Base-by-base conservation (phyloP, 164 flowering plant genomes). In the Magnolia kwangsiensis region DNA sequence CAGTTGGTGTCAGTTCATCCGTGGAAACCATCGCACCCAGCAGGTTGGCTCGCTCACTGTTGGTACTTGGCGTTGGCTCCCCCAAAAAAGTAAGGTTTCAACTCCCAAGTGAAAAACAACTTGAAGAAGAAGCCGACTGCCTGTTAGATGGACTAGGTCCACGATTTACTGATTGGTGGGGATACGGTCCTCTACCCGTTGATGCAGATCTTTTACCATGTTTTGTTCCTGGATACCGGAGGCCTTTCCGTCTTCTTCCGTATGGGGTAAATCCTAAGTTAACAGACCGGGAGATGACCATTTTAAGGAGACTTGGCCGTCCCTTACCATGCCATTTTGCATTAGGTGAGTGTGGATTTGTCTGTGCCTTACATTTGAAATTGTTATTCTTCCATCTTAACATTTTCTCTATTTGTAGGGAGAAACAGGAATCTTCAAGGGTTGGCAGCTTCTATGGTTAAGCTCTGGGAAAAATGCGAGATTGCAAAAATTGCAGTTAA, bases 171-270 rank as follows among this genome's bases (percentile, higher is more conserved):
- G 98, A 94, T 84, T 96, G 98, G 99, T 96, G 98, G 98, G 98
- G 98, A 20, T 86, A 82, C 82, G 94, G 91, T 16, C 98, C 98
- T 77, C 84, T 88, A n/a, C 99, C 99, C 72, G 85, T 96, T 76
- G 98, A 96, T 89, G 99, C 89, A 80, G 99, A 96, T 84, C 98
- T 94, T 80, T 83, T 96, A 73, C 96, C 99, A 23, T 94, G 91
- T 50, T 67, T 88, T 74, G 85, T 94, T 82, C 89, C 93, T 81
- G 97, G 93, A 37, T 92, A 87, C 78, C 86, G 90, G 79, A 90
- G 82, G 76, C 99, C 96, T 9, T 96, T 94, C 73, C 94, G 99
- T 58, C 94, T 96, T 77, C 99, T 96, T 75, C 99, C 99, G 0
- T 94, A 84, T 85, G 99, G 98, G 51, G 85, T 92, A 77, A 86